Base-by-base conservation (phyloP, 305 asterid genomes). In the Andrographis paniculata region DNA sequence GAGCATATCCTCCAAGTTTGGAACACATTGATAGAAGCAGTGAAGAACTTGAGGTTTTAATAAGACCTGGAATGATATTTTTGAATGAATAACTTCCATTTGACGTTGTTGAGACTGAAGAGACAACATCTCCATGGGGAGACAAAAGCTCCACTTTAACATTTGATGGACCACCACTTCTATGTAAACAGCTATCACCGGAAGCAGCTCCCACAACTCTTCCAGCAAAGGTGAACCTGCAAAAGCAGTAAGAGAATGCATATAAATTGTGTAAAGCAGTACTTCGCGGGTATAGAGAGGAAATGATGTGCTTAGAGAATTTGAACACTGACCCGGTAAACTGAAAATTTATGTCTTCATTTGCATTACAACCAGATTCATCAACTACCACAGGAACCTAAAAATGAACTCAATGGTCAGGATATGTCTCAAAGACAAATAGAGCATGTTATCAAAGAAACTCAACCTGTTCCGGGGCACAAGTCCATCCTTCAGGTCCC, bases 401-500 rank as follows among this genome's bases (percentile, higher is more conserved):
- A 47, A 71, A 52, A 52, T 43, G 36, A 43, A 55, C 37, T 30
- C 46, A 53, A 41, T 20, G 27, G 62, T 63, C 65, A 76, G 57
- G 53, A 48, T 20, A 41, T 13, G 17, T 10, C 46, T 55, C n/a
- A 33, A 50, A 42, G 43, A n/a, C 8, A 15, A 16, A 38, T 38
- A 35, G 43, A 38, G 50, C 22, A 42, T 59, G 52, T 55, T 59
- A 53, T 10, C 48, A 52, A 59, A 68, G 57, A 41, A 57, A 74
- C 98, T 78, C 68, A 82, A 87, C 97, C 65, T 82, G 94, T 71
- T 89, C 79, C 35, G 95, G 93, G 63, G 77, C 74, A 86, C 76
- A 82, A 41, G 94, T 76, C 95, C 98, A 89, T 46, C 98, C 98
- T 58, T 78, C 80, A 6, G 94, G 94, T 49, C 95, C 98, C 78